Base-by-base conservation (phyloP, 1,284 basidiomycete genomes). In the Cutaneotrichosporon curvatum region DNA sequence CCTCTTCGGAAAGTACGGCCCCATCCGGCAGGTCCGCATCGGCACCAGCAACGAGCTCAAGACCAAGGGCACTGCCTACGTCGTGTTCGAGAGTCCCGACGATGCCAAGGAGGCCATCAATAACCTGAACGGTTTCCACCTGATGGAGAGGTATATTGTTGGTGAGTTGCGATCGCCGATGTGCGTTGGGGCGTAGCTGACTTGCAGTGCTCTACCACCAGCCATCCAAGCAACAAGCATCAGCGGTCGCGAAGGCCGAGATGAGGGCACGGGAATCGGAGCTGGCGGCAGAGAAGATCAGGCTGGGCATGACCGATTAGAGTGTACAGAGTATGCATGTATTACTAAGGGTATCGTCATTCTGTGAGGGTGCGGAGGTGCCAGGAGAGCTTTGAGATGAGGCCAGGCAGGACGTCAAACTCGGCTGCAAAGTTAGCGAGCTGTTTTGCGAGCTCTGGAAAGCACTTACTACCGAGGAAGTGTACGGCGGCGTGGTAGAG, bases 81-180 rank as follows among this genome's bases (percentile, higher is more conserved):
- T 98, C 12, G 88, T 70, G 20, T 73, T 60, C 48, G 71, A 73
- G 47, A 59, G 52, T 37, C 65, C 70, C 14, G 70, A 73, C 39
- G 69, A 91, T 83, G 89, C 88, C 15, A 96, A 96, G 73, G 91
- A 92, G 63, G 94, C 94, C 1, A 81, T 95, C 47, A 91, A 94
- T 65, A 87, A 95, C 70, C 72, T 98, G 65, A 98, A 98, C 62
- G 95, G 94, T 33, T 98, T 98, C 76, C 94, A 98, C 74, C 73
- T 98, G 53, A 90, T 95, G 75, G 94, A 96, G 71, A 83, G 95
- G 28, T 98, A 98, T 73, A 94, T 98, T 48, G 88, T 92, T 44
- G 75, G 75, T 75, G 46, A 61, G 75, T 73, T 8, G 14, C 25
- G 22, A 7, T 18, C 38, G 11, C 8, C 15, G 19, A 4, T 11